Conservation (phyloP, 495 filamentous ascomycete genomes). For the Penicillium longicatenatum region DNA sequence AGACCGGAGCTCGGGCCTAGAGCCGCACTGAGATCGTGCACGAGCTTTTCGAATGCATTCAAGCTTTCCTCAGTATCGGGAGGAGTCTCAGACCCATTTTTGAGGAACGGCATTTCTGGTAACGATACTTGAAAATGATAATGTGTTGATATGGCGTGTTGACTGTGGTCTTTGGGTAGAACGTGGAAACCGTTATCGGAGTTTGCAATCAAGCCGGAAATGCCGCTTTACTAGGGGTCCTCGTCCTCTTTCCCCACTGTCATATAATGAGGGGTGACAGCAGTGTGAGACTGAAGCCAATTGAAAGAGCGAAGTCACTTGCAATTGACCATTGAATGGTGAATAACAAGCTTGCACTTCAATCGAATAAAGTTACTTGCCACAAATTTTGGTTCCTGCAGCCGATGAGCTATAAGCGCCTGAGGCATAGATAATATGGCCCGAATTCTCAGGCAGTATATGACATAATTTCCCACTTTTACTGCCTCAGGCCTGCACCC, state of each 20-base stretch:
- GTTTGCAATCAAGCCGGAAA: slow-evolving; percentile 1
- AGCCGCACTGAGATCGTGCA: slow-evolving; percentile 66
- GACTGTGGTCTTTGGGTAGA: slow-evolving; percentile 1
- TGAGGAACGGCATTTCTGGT: slow-evolving; percentile 39
- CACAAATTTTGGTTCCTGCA: slow-evolving; percentile 1
- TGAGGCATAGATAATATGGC: slow-evolving; percentile 3
- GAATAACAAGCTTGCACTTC: neutral
- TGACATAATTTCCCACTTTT: slow-evolving; percentile 27
- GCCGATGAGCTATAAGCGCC: slow-evolving; percentile 30
- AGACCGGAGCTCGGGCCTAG: slow-evolving; percentile 80
- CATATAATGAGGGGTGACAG: neutral
- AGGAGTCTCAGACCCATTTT: slow-evolving; percentile 15
- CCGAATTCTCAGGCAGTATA: slow-evolving; percentile 13
- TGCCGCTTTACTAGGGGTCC: neutral
- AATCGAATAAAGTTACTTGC: slow-evolving; percentile 1
- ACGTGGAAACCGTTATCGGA: slow-evolving; percentile 18
- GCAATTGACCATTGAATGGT: neutral
- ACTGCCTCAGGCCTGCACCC: slow-evolving; percentile 34
- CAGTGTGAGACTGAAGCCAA: neutral
- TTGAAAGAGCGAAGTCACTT: no score
- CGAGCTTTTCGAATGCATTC: slow-evolving; percentile 69
- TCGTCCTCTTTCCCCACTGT: neutral
- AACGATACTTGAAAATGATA: slow-evolving; percentile 17
- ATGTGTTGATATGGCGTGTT: neutral
- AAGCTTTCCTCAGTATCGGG: slow-evolving; percentile 10